Base-by-base conservation (phyloP, 1,284 basidiomycete species). In the Ganoderma multipileum region DNA sequence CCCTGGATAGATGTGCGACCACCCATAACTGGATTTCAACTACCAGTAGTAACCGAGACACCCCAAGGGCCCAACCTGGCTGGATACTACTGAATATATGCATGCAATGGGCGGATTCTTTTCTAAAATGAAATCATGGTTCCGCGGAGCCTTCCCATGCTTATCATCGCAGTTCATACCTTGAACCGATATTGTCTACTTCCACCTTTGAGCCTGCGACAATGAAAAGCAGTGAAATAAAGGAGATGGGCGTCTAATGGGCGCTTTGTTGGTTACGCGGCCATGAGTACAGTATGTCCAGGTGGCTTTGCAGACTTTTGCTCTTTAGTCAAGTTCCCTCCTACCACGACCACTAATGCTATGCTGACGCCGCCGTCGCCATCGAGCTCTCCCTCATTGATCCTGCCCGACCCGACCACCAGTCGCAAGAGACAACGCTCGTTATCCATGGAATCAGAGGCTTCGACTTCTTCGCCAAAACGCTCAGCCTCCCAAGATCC, bases 401-500 rank as follows among this genome's bases (percentile, higher is more conserved):
- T 65, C 54, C 54, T 74, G 16, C 68, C 74, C 63, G 78, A 79
- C 68, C 57, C 71, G 50, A 71, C 74, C 38, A 76, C 71, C 69
- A 77, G 70, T 65, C 77, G 85, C 65, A 87, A 87, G 78, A 78
- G 85, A 79, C 83, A 86, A 71, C 84, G 85, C 72, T 85, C 86
- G 28, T 76, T 76, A 73, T 86, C 85, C 36, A 83, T 85, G 81
- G 79, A 84, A 76, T 87, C 86, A 63, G 81, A 83, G 61, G 76
- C 80, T 36, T 89, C 88, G 65, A 87, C 86, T 28, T 89, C 90
- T 33, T 93, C 91, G 42, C 81, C 87, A 73, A 94, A 94, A 82
- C 90, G 92, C 71, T 84, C 90, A 41, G 85, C 86, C 65, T 91
- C 91, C 41, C 88, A 90, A 75, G 86, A 84, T 60, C 85, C 85